A percentile compares a stretch with the other conserved stretches of the same genome.
phyloP scores from a whole-genome alignment of 345 rosid genomes.

The Populus ilicifolia region DNA sequence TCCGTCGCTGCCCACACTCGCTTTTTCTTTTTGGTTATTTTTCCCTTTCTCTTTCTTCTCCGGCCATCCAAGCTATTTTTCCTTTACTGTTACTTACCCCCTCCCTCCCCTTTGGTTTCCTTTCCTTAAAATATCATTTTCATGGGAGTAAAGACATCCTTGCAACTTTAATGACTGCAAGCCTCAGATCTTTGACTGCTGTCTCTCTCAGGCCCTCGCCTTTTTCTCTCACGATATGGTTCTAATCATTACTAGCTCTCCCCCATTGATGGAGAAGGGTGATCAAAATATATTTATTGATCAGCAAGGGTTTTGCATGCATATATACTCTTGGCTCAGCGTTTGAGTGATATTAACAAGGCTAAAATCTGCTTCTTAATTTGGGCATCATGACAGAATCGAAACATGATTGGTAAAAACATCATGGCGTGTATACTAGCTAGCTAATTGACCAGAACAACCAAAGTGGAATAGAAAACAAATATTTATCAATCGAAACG shows the following conservation, averaged over 20 bases:
- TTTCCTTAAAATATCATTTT: conserved; percentile 51
- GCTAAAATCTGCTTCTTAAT: too few species aligned
- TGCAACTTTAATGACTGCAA: conserved; percentile 31
- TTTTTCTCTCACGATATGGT: not conserved
- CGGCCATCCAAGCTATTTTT: conserved; percentile 30
- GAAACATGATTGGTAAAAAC: not conserved
- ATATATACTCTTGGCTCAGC: not conserved
- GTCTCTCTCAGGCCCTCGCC: not conserved
- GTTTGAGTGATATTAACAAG: not conserved
- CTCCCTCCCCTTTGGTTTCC: not conserved
- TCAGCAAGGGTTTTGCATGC: not conserved
- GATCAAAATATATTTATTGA: not conserved
- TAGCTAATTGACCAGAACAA: not conserved
- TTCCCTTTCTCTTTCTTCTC: conserved; percentile 3
- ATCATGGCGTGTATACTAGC: not conserved
- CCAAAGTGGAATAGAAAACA: too few species aligned
- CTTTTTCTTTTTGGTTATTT: conserved; percentile 19
- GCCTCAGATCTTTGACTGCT: conserved; percentile 39
- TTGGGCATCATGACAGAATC: not conserved
- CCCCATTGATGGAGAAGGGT: not conserved
- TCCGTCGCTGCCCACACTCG: conserved; percentile 16
- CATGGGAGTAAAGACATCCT: conserved; percentile 30
- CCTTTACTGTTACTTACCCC: conserved; percentile 19
- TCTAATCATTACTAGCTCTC: not conserved
- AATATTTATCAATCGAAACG: not conserved